Evolutionary conservation across 75 land plant species (phyloP), one percentile per base, ranked within the genome.

Genomic region (Cunninghamia lanceolata): DNA sequence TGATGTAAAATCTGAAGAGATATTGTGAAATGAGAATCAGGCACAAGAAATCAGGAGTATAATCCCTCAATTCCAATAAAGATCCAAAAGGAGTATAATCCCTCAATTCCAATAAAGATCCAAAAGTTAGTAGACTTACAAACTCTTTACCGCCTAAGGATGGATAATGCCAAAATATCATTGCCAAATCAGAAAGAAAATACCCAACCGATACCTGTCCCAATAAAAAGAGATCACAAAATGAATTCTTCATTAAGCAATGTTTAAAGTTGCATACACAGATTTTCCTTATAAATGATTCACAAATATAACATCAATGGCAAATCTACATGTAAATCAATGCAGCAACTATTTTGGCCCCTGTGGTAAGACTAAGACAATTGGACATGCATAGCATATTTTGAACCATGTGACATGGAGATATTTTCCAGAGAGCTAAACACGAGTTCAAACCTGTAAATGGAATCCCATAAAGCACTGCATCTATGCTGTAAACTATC

Each of bases 121-220:
- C 34, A 84, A 46, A 21, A 13, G 35, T 52, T 75, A 56, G 84
- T 56, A 21, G 21, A 77, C 96, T 92, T 91, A 96, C 98, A 91
- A 93, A 96, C 84, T 93, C 98, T 85, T 85, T 85, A 74, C 98
- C 98, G 36, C 98, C 98, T 83, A 96, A 88, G 56, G 87, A 85
- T 76, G 98, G 98, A 90, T 88, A 96, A 66, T 59, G 59, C 91
- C 93, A 93, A 32, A 95, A 14, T 75, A 96, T 91, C 95, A 96
- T 95, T 35, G 88, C 90, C 89, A 96, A 66, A 88, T 96, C 98
- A 14, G 96, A 40, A 19, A 96, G 86, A 82, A 96, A 96, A 90
- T 96, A 96, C n/a, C 98, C 98, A 77, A 90, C 84, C 1, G 98
- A 96, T 4, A 95, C 53, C 98, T 96, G 96, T 19, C 89, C 21